Evolutionary conservation across 2,329 filamentous ascomycete genomes (phyloP), one percentile per base, ranked within the genome.

Genomic region (Cytospora paraplurivora): DNA sequence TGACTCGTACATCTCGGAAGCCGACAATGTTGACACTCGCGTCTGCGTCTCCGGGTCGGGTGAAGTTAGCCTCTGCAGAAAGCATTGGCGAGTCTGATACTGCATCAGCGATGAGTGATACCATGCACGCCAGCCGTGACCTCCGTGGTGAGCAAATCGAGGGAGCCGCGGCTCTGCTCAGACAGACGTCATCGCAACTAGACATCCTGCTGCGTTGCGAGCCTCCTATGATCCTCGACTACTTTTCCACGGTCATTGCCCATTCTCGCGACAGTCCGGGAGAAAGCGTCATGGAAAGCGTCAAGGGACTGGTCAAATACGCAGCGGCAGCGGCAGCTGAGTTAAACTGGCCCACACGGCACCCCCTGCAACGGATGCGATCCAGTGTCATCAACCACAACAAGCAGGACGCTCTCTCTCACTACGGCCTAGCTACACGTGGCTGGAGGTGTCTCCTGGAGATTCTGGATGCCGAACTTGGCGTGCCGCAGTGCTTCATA

Each of bases 401-500:
- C 50, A 32, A 54, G 13, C 37, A 47, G 13, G 51, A 60, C 17
- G 10, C 58, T 52, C 41, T 56, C 27, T 13, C 37, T 34, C 57
- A 60, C n/a, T 35, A 59, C 7, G 19, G 32, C 51, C 17, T 66
- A 4, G 21, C 56, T 7, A 32, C 63, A 13, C 57, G 38, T 17
- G 62, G 56, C 13, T 66, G 62, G 56, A 64, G 37, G 27, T 55
- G 61, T 17, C 54, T 66, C 13, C n/a, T 66, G 11, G 53, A 55
- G 15, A 59, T 35, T 17, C 63, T 57, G 10, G 33, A 55, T 11
- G 13, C 35, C 13, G 61, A 53, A 0, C n/a, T 54, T 8, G 58
- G 58, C n/a, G n/a, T 33, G 7, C 51, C 37, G 17, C 50, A 32
- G 13, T 54, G 51, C 51, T n/a, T 50, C 49, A n/a, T n/a, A 8